Conservation (phyloP, 169 alveolate species). For the Cryptosporidium felis region DNA sequence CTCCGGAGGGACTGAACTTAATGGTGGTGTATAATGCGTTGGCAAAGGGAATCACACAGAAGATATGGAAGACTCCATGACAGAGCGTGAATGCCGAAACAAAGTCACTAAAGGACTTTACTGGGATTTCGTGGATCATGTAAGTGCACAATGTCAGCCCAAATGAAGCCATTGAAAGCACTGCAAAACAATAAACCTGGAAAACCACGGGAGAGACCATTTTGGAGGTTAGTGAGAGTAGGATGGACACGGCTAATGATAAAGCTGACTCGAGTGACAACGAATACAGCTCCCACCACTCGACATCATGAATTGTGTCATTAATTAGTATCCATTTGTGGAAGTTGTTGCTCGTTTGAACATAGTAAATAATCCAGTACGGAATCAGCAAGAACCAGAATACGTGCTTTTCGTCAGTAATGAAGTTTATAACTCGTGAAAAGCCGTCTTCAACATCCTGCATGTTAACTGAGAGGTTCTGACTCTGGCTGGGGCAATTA, state of each 20-base stretch:
- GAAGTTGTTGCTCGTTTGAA: constrained; percentile 45
- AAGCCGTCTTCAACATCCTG: not conserved
- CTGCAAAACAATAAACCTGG: constrained; percentile 44
- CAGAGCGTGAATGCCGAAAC: constrained; percentile 44
- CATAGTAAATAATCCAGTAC: constrained; percentile 39
- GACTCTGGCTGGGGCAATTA: not conserved
- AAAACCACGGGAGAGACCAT: constrained; percentile 15
- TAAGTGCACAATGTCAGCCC: constrained; percentile 40
- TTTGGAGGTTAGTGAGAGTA: not conserved
- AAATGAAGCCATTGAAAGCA: constrained; percentile 44
- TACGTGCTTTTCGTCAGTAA: not conserved
- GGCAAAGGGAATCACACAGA: constrained; percentile 10
- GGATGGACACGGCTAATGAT: not conserved
- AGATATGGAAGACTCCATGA: constrained; percentile 45
- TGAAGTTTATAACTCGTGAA: not conserved
- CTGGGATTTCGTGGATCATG: constrained; percentile 39
- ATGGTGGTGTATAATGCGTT: constrained; percentile 10
- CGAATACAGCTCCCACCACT: constrained; percentile 37
- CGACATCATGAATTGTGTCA: not conserved
- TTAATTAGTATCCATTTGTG: constrained; percentile 29
- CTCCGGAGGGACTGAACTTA: not conserved
- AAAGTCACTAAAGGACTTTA: constrained; percentile 51
- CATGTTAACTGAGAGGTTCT: not conserved
- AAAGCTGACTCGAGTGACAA: constrained; percentile 21
- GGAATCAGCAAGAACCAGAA: constrained; percentile 33